Base-by-base conservation (phyloP, 805 yeast genomes). In the Candida morakotiae region DNA sequence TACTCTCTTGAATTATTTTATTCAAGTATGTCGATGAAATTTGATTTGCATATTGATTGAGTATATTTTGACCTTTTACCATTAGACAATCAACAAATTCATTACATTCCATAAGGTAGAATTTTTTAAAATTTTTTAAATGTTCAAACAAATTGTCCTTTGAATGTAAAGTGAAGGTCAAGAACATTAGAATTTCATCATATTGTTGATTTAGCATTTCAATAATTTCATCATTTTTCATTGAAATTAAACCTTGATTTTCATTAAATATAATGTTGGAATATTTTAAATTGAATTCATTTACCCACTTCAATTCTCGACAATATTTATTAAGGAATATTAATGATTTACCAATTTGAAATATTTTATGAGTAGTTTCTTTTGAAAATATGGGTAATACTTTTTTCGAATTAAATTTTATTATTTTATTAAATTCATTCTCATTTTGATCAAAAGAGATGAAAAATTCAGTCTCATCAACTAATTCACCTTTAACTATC, bases 61-160 rank as follows among this genome's bases (percentile, higher is more conserved):
- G 68, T 5, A 77, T 44, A 0, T 62, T 60, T 2, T 63, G 53
- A 0, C 89, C 84, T 30, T 77, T 75, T 13, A 61, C 49, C 15
- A 87, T 69, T 8, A 91, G 57, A 1, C 76, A 48, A 35, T 84
- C 80, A n/a, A 85, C 77, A 43, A 91, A 83, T 54, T 91, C 96
- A n/a, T 91, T 87, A 39, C 75, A 77, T 5, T 80, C 77, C 69
- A 86, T 79, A 28, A 93, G 56, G 48, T 88, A 63, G 40, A 82
- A 77, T 41, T 75, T 75, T 43, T 83, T 82, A 39, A 86, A 62
- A 31, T 79, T 80, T 4, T 56, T 52, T n/a, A 91, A 53, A 45
- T 84, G 87, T 9, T 64, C 58, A 27, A 64, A 58, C 25, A 82
- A 55, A 27, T 70, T 59, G 46, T 69, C 73, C 42, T 78, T 75